Base-by-base conservation (phyloP, 306 rosid species). In the Myrica gale region DNA sequence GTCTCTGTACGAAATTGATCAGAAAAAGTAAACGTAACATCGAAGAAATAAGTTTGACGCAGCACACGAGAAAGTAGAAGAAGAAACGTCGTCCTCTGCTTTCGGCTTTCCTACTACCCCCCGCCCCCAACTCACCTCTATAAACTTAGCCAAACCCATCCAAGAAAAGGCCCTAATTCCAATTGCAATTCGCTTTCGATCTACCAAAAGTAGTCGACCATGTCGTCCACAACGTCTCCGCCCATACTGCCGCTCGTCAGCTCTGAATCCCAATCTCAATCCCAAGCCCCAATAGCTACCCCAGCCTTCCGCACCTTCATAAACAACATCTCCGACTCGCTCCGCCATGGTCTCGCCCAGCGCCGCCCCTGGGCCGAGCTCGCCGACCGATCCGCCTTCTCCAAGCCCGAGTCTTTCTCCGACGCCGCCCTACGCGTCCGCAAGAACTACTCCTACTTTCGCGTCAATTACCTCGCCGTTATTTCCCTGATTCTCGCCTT, bases 291-390 rank as follows among this genome's bases (percentile, higher is more conserved):
- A 0, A 80, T 84, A 37, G 73, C 85, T 50, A 77, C 87, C 12
- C 90, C 93, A 0, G 96, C 93, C 53, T 48, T 92, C 68, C 98
- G 94, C 16, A 78, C 84, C 23, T 86, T 96, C 85, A 6, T 92
- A 67, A 71, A 79, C 85, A 73, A 78, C 75, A 10, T 87, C 67
- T 78, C 93, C 43, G 87, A 84, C 0, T 83, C 90, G 7, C 76
- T 92, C 82, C 92, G 96, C 80, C 17, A 90, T 68, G 92, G 91
- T 65, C 86, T 95, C 75, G 77, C 94, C 32, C 96, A 87, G 73
- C 92, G 97, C 82, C 97, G 97, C 44, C 97, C 99, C 2, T 92
- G 99, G 99, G 0, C 92, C 1, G 97, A 95, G 71, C 89, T 95
- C 17, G 48, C 61, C 0, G 93, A 95, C 48, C 93, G 97, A 6